phyloP scores from a whole-genome alignment of 2,329 filamentous ascomycete genomes.

The Xenoacremonium recifei region DNA sequence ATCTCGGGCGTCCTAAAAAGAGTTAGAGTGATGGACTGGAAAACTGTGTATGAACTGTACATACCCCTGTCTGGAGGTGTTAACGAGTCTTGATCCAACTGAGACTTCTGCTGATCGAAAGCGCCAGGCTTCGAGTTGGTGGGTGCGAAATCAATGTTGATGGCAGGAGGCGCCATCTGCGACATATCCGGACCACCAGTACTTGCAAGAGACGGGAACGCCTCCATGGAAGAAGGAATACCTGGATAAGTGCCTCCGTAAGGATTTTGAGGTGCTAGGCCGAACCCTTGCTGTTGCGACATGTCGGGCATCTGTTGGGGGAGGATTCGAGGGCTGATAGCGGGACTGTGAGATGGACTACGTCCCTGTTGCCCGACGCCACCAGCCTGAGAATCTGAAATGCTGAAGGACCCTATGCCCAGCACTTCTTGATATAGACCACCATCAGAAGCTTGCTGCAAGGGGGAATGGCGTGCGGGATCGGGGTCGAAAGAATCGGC shows the following conservation, averaged over 20 bases:
- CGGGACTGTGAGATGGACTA: slow-evolving; percentile 75
- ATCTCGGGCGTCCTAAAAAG: slow-evolving; percentile 44
- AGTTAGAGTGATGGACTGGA: slow-evolving; percentile 3
- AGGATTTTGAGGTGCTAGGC: slow-evolving; percentile 40
- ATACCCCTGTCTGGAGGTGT: slow-evolving; percentile 75
- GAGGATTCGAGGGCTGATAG: slow-evolving; percentile 61
- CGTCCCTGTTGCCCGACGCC: slow-evolving; percentile 69
- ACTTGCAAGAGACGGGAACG: slow-evolving; percentile 52
- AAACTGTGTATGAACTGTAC: slow-evolving; percentile 13
- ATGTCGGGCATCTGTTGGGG: slow-evolving; percentile 56
- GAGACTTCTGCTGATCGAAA: slow-evolving; percentile 55
- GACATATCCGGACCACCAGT: slow-evolving; percentile 60
- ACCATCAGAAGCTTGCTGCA: slow-evolving; percentile 72
- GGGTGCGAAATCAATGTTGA: slow-evolving; percentile 90
- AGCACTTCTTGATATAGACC: slow-evolving; percentile 75
- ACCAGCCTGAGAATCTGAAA: slow-evolving; percentile 67
- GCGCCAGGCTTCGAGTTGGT: slow-evolving; percentile 50
- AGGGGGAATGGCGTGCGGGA: slow-evolving; percentile 72
- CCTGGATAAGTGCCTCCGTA: slow-evolving; percentile 38
- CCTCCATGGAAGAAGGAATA: slow-evolving; percentile 41
- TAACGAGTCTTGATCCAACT: slow-evolving; percentile 73
- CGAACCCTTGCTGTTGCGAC: slow-evolving; percentile 46
- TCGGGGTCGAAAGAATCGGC: slow-evolving; percentile 77
- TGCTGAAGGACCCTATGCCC: slow-evolving; percentile 75
- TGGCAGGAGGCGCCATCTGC: slow-evolving; percentile 87